Evolutionary conservation across 345 rosid genomes (phyloP), one percentile per base, ranked within the genome.

Genomic region (Capsella bursapastoris): DNA sequence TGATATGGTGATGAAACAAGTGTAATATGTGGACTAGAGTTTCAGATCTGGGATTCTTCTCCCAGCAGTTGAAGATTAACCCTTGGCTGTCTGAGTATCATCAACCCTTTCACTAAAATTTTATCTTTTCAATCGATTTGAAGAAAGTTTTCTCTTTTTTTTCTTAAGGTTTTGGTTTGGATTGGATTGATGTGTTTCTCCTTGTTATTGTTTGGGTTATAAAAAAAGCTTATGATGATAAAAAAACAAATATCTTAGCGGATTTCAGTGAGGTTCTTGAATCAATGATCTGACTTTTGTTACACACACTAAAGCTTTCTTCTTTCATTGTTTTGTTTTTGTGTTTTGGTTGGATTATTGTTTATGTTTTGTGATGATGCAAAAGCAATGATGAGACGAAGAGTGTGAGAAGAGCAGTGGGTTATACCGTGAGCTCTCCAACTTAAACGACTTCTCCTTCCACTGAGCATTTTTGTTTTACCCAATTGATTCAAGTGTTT

Each of bases 71-170:
- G 99, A 95, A 75, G 96, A 95, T 68, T 79, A 87, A 85, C 97
- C 99, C 99, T 95, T 95, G 96, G 97, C 97, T 95, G 97, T 90
- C 97, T 92, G 96, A 95, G 91, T 91, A 84, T 66, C 4, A n/a
- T 34, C 7, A 34, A 15, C 67, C 70, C 67, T 63, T 64, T 29
- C 52, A 27, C 25, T 0, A 4, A 28, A 53, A 11, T 32, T 1
- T 9, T 14, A 11, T 41, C 1, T 28, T 28, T 40, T 22, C 6
- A 11, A 34, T 12, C 0, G 0, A 4, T 10, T 28, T n/a, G 4
- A 48, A 2, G 7, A 55, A n/a, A 11, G 0, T 91, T 5, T 5
- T n/a, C n/a, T n/a, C 25, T 22, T 2, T 22, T 25, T 0, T 6
- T 7, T 18, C 8, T 9, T 9, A 9, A 5, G 2, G 22, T 2